Evolutionary conservation across 2,329 filamentous ascomycete species (phyloP), one percentile per base, ranked within the genome.

Genomic region (Dothideomycetes sp.): DNA sequence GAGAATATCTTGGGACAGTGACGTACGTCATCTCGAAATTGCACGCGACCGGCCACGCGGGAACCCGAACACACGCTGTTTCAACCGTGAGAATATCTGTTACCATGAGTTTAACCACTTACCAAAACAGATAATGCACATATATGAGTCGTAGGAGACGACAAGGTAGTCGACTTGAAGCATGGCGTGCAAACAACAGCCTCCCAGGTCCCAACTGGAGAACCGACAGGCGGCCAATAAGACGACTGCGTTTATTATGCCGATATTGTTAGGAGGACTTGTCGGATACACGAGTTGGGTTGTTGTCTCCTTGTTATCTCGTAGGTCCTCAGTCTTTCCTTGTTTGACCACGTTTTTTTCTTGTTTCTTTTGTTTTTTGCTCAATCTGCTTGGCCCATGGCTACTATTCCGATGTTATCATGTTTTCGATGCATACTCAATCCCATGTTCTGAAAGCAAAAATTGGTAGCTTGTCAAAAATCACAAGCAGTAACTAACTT

Each of bases 221-320:
- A 45, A 42, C 11, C 36, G 43, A 16, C 46, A 48, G 20, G 24
- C 34, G 49, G 63, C 68, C 35, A 78, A 76, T 58, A 63, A 72
- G 52, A 76, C 71, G 61, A 69, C 73, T 33, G 75, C 78, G 37
- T 71, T 80, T 44, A 61, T 82, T 42, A 77, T 94, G 43, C 87
- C 87, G 4, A 50, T 79, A 27, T 57, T 89, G 36, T 72, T 94
- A 28, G 61, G 78, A 23, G 79, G 71, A 20, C 68, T 75, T 25
- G 70, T 84, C 46, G 78, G 70, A 25, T 86, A 84, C 60, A 75
- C 75, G 15, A 82, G 77, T 23, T 94, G 82, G 63, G 78, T 78
- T 11, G 60, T 87, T 34, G 75, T 83, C n/a, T n/a, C n/a, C n/a
- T n/a, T n/a, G n/a, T 34, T 78, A 73, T 47, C 70, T 71, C 32